Conservation (phyloP, 2,329 filamentous ascomycete genomes). For the Cercospora sp. region DNA sequence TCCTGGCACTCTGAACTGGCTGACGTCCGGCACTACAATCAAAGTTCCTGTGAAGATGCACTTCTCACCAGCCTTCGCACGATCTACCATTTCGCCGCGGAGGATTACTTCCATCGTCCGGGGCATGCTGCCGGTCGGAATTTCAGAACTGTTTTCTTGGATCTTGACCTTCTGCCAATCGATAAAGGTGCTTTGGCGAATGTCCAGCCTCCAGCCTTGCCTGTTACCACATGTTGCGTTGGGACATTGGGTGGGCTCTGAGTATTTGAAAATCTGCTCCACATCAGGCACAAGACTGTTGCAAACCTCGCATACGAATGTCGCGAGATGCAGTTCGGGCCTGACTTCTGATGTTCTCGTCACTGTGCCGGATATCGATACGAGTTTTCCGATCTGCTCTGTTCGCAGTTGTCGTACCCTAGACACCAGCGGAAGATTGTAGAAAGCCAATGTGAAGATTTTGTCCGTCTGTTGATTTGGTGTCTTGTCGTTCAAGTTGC, state of each 20-base stretch:
- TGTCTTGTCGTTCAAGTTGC: slow-evolving; percentile 66
- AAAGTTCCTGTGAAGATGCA: slow-evolving; percentile 96
- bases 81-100: slow-evolving; percentile 94
- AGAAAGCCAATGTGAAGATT: slow-evolving; percentile 88
- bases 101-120: slow-evolving; percentile 96
- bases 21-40: slow-evolving; percentile 96
- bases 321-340: slow-evolving; percentile 86
- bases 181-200: slow-evolving; percentile 93
- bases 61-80: slow-evolving; percentile 95
- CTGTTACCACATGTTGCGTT: slow-evolving; percentile 86
- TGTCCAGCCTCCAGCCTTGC: slow-evolving; percentile 92
- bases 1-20: slow-evolving; percentile 87
- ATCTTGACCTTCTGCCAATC: slow-evolving; percentile 99
- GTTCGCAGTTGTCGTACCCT: slow-evolving; percentile 83
- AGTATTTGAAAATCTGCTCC: slow-evolving; percentile 96
- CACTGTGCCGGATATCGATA: slow-evolving; percentile 95
- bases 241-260: slow-evolving; percentile 92
- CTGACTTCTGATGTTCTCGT: slow-evolving; percentile 96
- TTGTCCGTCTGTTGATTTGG: slow-evolving; percentile 96
- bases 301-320: slow-evolving; percentile 88
- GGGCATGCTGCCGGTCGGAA: slow-evolving; percentile 97
- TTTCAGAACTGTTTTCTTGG: slow-evolving; percentile 97
- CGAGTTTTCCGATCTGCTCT: slow-evolving; percentile 83
- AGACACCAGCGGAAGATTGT: slow-evolving; percentile 86
- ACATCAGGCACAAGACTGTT: slow-evolving; percentile 82